Base-by-base conservation (phyloP, 1,284 basidiomycete species). In the Stygiomarasmius scandens region DNA sequence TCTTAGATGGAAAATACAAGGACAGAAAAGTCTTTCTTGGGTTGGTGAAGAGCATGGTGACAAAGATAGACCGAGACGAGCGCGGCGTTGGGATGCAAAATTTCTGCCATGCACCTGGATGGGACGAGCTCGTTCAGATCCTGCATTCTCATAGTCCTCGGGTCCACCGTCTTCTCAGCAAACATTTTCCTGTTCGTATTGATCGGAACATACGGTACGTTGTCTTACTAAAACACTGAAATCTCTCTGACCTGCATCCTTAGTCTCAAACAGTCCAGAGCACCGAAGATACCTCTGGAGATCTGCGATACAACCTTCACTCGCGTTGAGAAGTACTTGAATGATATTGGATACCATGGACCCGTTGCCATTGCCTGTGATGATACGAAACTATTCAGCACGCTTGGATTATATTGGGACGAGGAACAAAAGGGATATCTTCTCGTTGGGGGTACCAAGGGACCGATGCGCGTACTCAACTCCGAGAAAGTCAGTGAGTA, bases 11-110 rank as follows among this genome's bases (percentile, higher is more conserved):
- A 9, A 63, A 70, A 49, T 68, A 66, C 49, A 55, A 68, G 8
- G 54, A 69, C 24, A 4, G 38, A 5, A 25, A 47, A 22, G 43
- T 54, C n/a, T 54, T 54, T 32, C 16, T 46, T 29, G 71, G 70
- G 0, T 49, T 78, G 0, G 20, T 77, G 0, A 29, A 70, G 19
- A 71, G 70, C 2, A 66, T 75, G 52, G 67, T 71, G 0, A 23
- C 48, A 0, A 64, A 64, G 25, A 10, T 56, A 0, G 71, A 76
- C 10, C 54, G 63, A 0, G 58, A 70, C 14, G 63, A 65, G 16
- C 58, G 64, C 2, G 73, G 72, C 1, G 65, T 71, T 1, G 73
- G 73, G 0, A 65, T 71, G 63, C 75, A 76, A 56, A 76, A 75
- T 53, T 74, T 78, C 59, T 41, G 55, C 6, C 74, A 74, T 61